phyloP scores from a whole-genome alignment of 2,329 filamentous ascomycete species.

The Thermoascus crustaceus region DNA sequence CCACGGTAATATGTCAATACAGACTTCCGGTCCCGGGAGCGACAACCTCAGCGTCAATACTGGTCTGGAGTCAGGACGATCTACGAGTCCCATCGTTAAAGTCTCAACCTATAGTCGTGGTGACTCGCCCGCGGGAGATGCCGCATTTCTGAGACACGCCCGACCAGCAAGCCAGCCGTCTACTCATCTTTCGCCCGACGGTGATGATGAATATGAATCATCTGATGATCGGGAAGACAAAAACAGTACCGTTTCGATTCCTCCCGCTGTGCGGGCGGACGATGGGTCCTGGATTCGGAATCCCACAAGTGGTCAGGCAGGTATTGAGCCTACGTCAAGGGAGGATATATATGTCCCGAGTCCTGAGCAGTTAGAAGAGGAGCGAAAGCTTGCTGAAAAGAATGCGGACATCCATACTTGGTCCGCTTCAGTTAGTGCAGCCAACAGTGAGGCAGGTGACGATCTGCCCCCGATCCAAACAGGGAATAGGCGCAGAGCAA shows the following conservation, averaged over 20 bases:
- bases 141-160: no score
- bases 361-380: constrained; percentile 43
- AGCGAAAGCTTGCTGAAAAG: constrained; percentile 41
- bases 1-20: no score
- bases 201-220: constrained; percentile 14
- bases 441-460: constrained; percentile 34
- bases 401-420: constrained; percentile 48
- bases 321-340: constrained; percentile 41
- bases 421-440: constrained; percentile 44
- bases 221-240: constrained; percentile 14
- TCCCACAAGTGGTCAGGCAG: constrained; percentile 32
- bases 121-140: constrained; percentile 34
- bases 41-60: constrained; percentile 17
- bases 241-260: constrained; percentile 11
- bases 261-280: constrained; percentile 26
- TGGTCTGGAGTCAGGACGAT: constrained; percentile 16
- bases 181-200: constrained; percentile 28
- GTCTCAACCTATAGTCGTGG: constrained; percentile 36
- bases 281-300: constrained; percentile 42
- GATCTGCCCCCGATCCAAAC: constrained; percentile 14
- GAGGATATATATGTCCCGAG: constrained; percentile 39
- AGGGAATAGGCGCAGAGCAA: constrained; percentile 39
- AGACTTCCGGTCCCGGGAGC: constrained; percentile 17
- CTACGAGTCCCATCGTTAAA: constrained; percentile 38
- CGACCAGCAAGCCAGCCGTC: constrained; percentile 26